Base-by-base conservation (phyloP, 495 filamentous ascomycete species). In the Darksidea phi region DNA sequence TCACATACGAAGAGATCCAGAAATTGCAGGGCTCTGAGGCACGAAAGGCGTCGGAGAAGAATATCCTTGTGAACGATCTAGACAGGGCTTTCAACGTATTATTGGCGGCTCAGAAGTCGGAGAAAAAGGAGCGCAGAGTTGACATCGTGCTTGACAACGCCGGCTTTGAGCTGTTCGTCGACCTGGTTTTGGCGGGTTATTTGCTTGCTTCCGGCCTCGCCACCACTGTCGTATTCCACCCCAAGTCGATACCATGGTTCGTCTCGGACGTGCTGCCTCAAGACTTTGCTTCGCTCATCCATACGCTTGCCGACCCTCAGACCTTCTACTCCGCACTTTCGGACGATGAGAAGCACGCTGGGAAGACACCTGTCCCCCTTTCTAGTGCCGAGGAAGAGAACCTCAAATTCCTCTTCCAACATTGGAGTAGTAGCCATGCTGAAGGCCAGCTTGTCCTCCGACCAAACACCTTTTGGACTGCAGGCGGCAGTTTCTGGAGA, bases 121-220 rank as follows among this genome's bases (percentile, higher is more conserved):
- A 57, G 1, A 84, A 88, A 70, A 77, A 77, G 11, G 84, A 86
- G 34, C 79, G 90, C 20, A 78, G 87, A 10, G 87, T 98, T 0
- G 93, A 97, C 61, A 94, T 98, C 54, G 85, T 98, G 12, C 83
- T 97, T 2, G 94, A 97, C 69, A 97, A 97, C 67, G 90, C 94
- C 36, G 95, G 94, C 4, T 97, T 97, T 67, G 95, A 98, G 76
- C 80, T 98, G 8, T 97, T 88, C 71, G 94, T 96, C 57, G 94
- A 98, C 68, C 78, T 97, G 11, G 86, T 97, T 45, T 79, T 98
- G 1, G 91, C 88, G 5, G 94, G 91, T 2, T 98, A 94, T 69
- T 79, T 98, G 2, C 78, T 98, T 6, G 84, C 87, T 0, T 75
- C 89, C 3, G 88, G 86, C 0, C 79, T 98, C 17, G 94, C 93